Base-by-base conservation (phyloP, 371 early-diverging fungal species). In the Entomophthora muscae region DNA sequence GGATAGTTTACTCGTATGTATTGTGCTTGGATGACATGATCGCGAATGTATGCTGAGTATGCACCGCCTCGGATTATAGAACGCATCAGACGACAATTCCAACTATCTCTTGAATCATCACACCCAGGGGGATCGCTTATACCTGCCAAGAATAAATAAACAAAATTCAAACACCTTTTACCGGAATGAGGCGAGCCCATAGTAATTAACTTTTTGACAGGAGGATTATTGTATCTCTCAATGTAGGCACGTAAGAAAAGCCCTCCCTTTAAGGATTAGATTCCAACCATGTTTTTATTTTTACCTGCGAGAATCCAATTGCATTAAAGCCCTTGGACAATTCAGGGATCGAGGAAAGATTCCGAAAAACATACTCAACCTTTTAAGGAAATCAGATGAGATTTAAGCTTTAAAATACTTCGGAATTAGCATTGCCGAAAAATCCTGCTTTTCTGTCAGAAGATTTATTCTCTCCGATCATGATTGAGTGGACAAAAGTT, bases 271-370 rank as follows among this genome's bases (percentile, higher is more conserved):
- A 17, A 31, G 26, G 51, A 29, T 32, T 22, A 53, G 23, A 53
- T 59, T 53, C n/a, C 24, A 21, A 30, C 55, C 53, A 29, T 30
- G 1, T 58, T 63, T 24, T 10, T 26, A 3, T 64, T 26, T 53
- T 66, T 67, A 77, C 83, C 70, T 95, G 96, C 2, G 93, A 93
- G 72, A 96, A 93, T n/a, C 97, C 97, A 60, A 96, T 75, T 27
- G 89, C 88, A 71, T 95, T 87, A 72, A 90, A 92, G 0, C 92
- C 93, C 56, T 73, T 63, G 24, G 68, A 27, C 12, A 94, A 78
- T 58, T 82, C 78, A 2, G 71, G 69, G 31, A 84, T 76, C 13
- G 33, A 66, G 1, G 70, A 62, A 51, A 90, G 68, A 59, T 83
- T 75, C 1, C 75, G 60, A 64, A 87, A 88, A 0, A 84, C 84